phyloP scores from a whole-genome alignment of 257 asterid species.

The Capsicum pubescens region DNA sequence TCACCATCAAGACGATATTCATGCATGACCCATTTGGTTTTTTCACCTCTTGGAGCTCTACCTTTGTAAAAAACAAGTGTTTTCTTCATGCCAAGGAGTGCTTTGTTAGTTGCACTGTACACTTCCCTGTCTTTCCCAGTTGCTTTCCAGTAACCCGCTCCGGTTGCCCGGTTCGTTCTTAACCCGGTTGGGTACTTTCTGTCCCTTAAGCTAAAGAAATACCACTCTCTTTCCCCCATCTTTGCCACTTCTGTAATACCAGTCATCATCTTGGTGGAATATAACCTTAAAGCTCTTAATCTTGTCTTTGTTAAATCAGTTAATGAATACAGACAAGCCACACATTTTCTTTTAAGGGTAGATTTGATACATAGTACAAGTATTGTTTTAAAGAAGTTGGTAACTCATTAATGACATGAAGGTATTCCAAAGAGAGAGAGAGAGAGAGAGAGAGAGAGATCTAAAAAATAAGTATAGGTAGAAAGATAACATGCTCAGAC shows the following conservation, averaged over 20 bases:
- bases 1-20: constrained; percentile 81
- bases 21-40: constrained; percentile 95
- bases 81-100: constrained; percentile 81
- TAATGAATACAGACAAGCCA: not conserved
- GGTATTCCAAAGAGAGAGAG: not conserved
- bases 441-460: not conserved
- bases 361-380: not conserved
- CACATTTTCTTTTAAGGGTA: not conserved
- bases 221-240: constrained; percentile 91
- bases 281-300: too few species aligned
- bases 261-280: not conserved
- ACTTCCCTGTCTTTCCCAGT: constrained; percentile 80
- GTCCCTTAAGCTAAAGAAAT: constrained; percentile 78
- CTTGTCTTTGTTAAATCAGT: too few species aligned
- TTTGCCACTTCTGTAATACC: constrained; percentile 53
- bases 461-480: not conserved
- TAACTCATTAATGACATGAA: not conserved
- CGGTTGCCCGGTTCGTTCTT: constrained; percentile 82
- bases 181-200: constrained; percentile 85
- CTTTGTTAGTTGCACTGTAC: constrained; percentile 35
- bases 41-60: constrained; percentile 79
- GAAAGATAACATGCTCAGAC: not conserved
- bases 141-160: constrained; percentile 87
- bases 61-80: constrained; percentile 90
- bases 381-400: not conserved